Evolutionary conservation across 2,329 filamentous ascomycete genomes (phyloP).

Genomic region (Hirsutella rhossiliensis): DNA sequence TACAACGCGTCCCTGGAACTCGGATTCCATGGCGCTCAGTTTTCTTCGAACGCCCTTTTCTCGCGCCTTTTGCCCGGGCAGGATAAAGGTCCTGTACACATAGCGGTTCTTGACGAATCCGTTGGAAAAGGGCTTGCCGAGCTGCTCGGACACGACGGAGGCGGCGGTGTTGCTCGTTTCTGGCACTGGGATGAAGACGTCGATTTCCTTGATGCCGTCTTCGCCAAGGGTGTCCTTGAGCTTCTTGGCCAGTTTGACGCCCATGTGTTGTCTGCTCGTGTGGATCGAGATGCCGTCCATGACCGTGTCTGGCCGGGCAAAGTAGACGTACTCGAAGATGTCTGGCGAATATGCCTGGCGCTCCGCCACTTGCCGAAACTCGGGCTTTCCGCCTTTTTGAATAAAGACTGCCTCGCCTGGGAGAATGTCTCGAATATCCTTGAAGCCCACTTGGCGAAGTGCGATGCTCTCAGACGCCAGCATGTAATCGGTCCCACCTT

Average conservation of each 20-base stretch:
- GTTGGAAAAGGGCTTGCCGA: conserved; percentile 67
- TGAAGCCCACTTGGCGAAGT: conserved; percentile 69
- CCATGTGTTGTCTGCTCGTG: conserved; percentile 77
- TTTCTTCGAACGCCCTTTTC: conserved; percentile 85
- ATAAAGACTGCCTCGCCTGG: conserved; percentile 82
- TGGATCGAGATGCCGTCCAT: conserved; percentile 87
- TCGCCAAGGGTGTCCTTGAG: conserved; percentile 56
- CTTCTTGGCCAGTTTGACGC: conserved; percentile 63
- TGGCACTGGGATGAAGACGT: conserved; percentile 68
- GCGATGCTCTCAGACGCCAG: conserved; percentile 84
- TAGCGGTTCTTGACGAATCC: conserved; percentile 87
- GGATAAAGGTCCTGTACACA: conserved; percentile 75
- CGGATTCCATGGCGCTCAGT: conserved; percentile 72
- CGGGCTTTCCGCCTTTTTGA: conserved; percentile 60
- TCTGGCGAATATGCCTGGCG: conserved; percentile 66
- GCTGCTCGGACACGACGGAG: conserved; percentile 58
- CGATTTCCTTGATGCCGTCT: conserved; percentile 62
- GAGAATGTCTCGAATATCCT: conserved; percentile 61
- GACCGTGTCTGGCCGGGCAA: conserved; percentile 67
- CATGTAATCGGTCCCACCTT: conserved; percentile 69
- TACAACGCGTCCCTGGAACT: conserved; percentile 73
- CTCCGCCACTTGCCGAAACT: conserved; percentile 63
- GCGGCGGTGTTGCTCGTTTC: conserved; percentile 71
- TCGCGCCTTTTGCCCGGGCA: conserved; percentile 61
- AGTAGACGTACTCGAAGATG: conserved; percentile 74